Evolutionary conservation across 371 early-diverging fungal genomes (phyloP), one percentile per base, ranked within the genome.

Genomic region (Mortierella sp.): DNA sequence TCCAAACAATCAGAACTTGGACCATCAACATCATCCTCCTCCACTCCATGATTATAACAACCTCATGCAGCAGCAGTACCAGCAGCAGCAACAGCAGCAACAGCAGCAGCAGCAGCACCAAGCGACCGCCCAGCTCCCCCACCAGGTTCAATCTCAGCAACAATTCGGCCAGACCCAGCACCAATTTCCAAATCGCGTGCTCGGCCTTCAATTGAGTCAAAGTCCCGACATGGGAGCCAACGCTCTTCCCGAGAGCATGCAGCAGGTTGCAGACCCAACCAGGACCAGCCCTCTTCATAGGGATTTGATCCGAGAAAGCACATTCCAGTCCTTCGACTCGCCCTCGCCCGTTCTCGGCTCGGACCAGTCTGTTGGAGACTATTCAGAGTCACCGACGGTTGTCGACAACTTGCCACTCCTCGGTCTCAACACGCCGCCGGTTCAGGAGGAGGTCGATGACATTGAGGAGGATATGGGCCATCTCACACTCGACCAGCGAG

Each of bases 391-490:
- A 0, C 71, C 77, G 1, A 41, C 71, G 7, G 52, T 44, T 16
- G 6, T 63, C 16, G 74, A 77, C 1, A 68, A 24, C 26, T n/a
- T 74, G 26, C 77, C 77, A 5, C 34, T 39, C 10, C 50, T 64
- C 3, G 76, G 76, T 2, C 16, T 65, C 34, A 68, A 43, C 29
- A 72, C 83, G 13, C 77, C 81, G 11, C 74, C 81, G 2, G 22
- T 63, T 7, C 53, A 70, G 14, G 58, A 58, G 37, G 76, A 69
- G 19, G 58, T 83, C 6, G 76, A 75, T 13, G 83, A 83, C 16
- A 78, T 83, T 11, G 79, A 78, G 26, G 83, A 83, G 14, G 83
- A 83, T 16, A 58, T 83, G 70, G 83, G 83, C 6, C 76, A 78
- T 43, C 61, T 83, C 26, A 61, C 75, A 4, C 47, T 83, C 47